These are phyloP conservation scores for Tricholoma sp. DNA, from an alignment of 768 basidiomycete genomes.

Conservation along the genomic window DNA sequence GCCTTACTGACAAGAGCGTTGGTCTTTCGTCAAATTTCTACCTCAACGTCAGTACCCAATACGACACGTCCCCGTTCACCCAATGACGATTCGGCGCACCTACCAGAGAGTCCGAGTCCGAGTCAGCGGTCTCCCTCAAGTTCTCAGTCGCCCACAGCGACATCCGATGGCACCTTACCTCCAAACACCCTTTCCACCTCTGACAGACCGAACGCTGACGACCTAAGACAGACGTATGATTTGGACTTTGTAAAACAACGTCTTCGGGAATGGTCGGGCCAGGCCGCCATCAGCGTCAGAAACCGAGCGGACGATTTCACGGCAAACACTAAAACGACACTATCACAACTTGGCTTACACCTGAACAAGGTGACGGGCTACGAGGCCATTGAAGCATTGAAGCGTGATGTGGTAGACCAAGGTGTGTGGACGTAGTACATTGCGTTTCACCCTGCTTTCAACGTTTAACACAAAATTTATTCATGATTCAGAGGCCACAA, in stretches of 20 bases:
- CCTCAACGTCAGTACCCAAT: conserved; percentile 26
- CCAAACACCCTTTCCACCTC: background rate
- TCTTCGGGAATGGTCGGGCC: conserved; percentile 47
- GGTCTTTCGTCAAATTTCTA: conserved; percentile 25
- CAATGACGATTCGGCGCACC: conserved; percentile 2
- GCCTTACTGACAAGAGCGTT: conserved; percentile 25
- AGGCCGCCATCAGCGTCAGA: conserved; percentile 41
- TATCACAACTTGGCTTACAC: conserved; percentile 71
- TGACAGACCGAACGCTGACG: background rate
- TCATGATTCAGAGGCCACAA: conserved; percentile 56
- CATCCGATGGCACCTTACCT: conserved; percentile 1
- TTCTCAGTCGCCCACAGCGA: conserved; percentile 1
- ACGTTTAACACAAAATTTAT: background rate
- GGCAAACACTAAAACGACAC: conserved; percentile 45
- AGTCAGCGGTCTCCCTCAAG: conserved; percentile 13
- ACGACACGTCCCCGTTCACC: conserved; percentile 13
- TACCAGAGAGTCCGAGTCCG: conserved; percentile 4
- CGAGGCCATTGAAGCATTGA: conserved; percentile 79
- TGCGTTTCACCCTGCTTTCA: conserved; percentile 6
- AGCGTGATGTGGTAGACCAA: conserved; percentile 70
- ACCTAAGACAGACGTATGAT: conserved; percentile 18
- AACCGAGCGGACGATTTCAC: conserved; percentile 56
- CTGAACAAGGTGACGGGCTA: conserved; percentile 91
- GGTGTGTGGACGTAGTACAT: conserved; percentile 40
- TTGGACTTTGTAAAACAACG: conserved; percentile 35